Base-by-base conservation (phyloP, 495 filamentous ascomycete species). In the Evansstolkia leycettana region DNA sequence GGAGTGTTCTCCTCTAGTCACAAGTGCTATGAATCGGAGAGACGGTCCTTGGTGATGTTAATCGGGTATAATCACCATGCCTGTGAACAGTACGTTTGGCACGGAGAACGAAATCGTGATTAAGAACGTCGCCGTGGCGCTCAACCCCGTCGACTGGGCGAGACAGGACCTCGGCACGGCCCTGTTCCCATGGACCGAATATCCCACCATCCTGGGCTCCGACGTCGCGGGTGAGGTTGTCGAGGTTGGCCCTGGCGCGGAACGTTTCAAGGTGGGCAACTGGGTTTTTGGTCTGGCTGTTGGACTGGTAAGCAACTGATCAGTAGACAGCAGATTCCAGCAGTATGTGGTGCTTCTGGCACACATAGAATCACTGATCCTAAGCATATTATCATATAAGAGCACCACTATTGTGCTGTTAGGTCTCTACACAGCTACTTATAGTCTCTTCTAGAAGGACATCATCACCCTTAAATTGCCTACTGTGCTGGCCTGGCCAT, bases 201-300 rank as follows among this genome's bases (percentile, higher is more conserved):
- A 62, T 32, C 71, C 70, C 1, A 38, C 38, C 25, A 49, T 70
- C 28, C 45, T 72, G 7, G 73, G 73, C 20, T 39, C 39, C 33
- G 75, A 79, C 41, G 47, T 68, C 14, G 55, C 69, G 2, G 75
- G 75, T 14, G 52, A 55, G 4, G 52, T 78, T 9, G 52, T 44
- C 6, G 62, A 52, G 18, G 58, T 73, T 24, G 72, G 73, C 13
- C 28, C 45, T 1, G 46, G 41, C 15, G n/a, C n/a, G n/a, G n/a
- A n/a, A n/a, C 30, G 45, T 1, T 65, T 74, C 57, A 56, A 65
- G 34, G 19, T 33, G 0, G 70, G 72, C 7, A 43, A 50, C 32
- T 46, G 46, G 11, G 48, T 48, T 4, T 25, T 36, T 7, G 39
- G 25, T 15, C 4, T 16, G 9, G 35, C 25, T 5, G 1, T 9